These are phyloP conservation scores for Vaccinium myrtillus DNA, from an alignment of 148 eudicot genomes.

Conservation along the genomic window DNA sequence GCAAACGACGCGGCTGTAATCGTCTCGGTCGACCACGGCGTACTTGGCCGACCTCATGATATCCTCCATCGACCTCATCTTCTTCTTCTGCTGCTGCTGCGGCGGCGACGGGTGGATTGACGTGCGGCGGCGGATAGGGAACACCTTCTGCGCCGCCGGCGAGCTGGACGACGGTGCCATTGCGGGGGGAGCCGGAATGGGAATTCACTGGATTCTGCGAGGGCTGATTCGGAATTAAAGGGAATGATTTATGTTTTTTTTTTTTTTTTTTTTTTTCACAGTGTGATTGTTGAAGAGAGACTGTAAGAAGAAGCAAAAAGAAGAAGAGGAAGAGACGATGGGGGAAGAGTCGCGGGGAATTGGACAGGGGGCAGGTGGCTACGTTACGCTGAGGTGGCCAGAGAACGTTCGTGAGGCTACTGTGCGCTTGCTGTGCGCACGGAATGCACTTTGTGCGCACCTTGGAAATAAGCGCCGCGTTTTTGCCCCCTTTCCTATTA, in stretches of 20 bases:
- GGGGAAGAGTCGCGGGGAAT: constrained; percentile 2
- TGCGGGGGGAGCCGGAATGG: neutral
- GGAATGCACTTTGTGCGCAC: constrained; percentile 5
- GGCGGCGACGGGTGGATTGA: constrained; percentile 7
- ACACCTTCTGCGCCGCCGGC: constrained; percentile 21
- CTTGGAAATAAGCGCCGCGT: neutral
- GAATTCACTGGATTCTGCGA: neutral
- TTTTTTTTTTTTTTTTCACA: neutral
- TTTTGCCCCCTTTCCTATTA: neutral
- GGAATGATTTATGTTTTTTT: neutral
- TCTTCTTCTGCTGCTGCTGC: constrained; percentile 27
- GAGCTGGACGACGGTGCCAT: constrained; percentile 26
- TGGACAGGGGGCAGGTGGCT: neutral
- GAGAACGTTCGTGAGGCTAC: neutral
- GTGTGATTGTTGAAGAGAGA: constrained; percentile 1
- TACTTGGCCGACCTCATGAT: constrained; percentile 40
- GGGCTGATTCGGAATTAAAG: constrained; percentile 3
- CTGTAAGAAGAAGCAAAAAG: neutral
- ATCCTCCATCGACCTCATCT: constrained; percentile 45
- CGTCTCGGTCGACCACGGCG: constrained; percentile 34
- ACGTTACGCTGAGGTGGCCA: constrained; percentile 13
- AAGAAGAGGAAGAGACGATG: neutral
- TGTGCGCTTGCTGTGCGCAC: constrained; percentile 4
- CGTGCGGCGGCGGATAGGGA: constrained; percentile 13
- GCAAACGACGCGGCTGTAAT: constrained; percentile 43